Evolutionary conservation across 345 rosid genomes (phyloP).

Genomic region (Rhodomyrtus tomentosa): DNA sequence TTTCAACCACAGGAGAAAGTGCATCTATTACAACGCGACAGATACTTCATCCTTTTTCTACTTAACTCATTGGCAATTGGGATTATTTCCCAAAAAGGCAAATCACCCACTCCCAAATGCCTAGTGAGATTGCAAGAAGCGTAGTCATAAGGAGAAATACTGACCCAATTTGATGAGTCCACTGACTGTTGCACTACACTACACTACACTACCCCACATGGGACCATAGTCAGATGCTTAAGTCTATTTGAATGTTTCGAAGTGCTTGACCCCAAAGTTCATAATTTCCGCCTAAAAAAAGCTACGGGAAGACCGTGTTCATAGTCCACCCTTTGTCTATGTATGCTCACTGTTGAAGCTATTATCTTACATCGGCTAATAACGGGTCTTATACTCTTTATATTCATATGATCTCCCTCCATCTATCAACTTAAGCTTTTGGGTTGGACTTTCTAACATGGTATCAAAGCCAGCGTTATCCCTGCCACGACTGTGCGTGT

Average conservation of each 20-base stretch:
- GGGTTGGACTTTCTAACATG: too few species aligned
- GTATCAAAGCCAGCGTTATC: too few species aligned
- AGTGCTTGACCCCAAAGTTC: background rate
- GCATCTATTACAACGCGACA: background rate
- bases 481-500: too few species aligned
- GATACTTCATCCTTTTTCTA: background rate
- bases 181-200: background rate
- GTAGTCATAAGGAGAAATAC: background rate
- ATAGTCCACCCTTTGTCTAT: background rate
- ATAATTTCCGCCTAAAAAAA: background rate
- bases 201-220: background rate
- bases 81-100: background rate
- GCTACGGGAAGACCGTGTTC: background rate
- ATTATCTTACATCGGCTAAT: too few species aligned
- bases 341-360: too few species aligned
- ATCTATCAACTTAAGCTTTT: too few species aligned
- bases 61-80: background rate
- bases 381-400: too few species aligned
- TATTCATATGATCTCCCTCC: too few species aligned
- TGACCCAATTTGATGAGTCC: background rate
- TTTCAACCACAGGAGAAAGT: background rate
- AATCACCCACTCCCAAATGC: background rate
- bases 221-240: background rate
- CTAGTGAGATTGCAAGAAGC: background rate
- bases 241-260: background rate